Base-by-base conservation (phyloP, 78 protist genomes). In the Bodo saltans region DNA sequence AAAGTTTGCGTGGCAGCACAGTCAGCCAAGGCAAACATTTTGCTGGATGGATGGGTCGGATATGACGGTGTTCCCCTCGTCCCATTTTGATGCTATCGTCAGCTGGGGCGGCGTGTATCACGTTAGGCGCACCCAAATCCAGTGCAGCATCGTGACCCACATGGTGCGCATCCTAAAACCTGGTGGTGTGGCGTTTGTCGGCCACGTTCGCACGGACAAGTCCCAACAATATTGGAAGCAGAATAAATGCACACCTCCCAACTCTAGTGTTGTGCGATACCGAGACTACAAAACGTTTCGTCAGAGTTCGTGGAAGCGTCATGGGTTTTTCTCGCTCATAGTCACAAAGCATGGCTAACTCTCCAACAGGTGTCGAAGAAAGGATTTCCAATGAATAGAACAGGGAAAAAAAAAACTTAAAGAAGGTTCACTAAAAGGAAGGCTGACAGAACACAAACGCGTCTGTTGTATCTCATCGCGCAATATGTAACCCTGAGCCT, bases 1-100 rank as follows among this genome's bases (percentile, higher is more conserved):
- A 33, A 8, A 23, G 42, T 74, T 8, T 8, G 79, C 79, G 29
- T 35, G 70, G 70, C 70, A 32, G 79, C 52, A 47, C 29, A 21
- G 70, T 23, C 41, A 8, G 52, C 60, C 27, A 8, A 42, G 79
- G 52, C 40, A 35, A 8, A n/a, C 79, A 29, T 74, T 27, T 21
- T 74, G 79, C 79, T 74, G 79, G 79, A 42, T 42, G 29, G 79
- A 74, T n/a, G 79, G 79, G 25, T 27, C 41, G 34, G 21, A 23
- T 23, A 29, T 74, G 70, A 74, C 27, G 67, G 27, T 35, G 27
- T 30, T 74, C 34, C 25, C 23, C 34, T 11, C 25, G 29, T 35
- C 27, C 70, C 35, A 33, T 21, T 74, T 74, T 42, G 79, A 74
- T n/a, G 34, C 60, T 8, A 42, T 74, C 32, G 79, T 74, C 47